A percentile compares a stretch with the other conserved stretches of the same genome.
Conservation (phyloP, 2,329 filamentous ascomycete species). For the Nectriaceae sp. region DNA sequence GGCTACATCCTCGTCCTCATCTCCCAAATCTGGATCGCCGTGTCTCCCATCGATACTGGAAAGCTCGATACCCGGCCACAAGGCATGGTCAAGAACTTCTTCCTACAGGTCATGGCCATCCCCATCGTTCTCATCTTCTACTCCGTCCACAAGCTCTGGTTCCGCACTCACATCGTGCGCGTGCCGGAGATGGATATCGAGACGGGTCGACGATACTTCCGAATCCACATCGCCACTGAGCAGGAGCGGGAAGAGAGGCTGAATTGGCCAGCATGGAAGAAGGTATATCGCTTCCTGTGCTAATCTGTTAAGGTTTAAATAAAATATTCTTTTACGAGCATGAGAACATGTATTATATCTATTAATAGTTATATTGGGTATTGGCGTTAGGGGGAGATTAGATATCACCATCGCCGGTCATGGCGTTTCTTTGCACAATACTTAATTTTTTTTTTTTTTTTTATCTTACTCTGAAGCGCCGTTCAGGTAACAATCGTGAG, state of each 20-base stretch:
- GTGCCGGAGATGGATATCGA: slow-evolving; percentile 80
- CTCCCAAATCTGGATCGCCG: slow-evolving; percentile 86
- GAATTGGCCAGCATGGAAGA: slow-evolving; percentile 77
- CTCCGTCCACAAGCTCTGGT: slow-evolving; percentile 73
- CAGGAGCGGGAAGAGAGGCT: slow-evolving; percentile 77
- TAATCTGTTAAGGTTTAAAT: slow-evolving; percentile 34
- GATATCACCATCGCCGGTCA: slow-evolving; percentile 9
- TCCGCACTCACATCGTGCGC: slow-evolving; percentile 66
- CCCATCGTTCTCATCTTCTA: slow-evolving; percentile 72
- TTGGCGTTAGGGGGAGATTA: slow-evolving; percentile 11
- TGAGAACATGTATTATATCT: slow-evolving; percentile 1
- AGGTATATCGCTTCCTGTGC: slow-evolving; percentile 71
- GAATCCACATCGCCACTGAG: slow-evolving; percentile 73
- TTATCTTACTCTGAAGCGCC: too few relatives aligned
- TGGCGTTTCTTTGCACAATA: slow-evolving; percentile 1
- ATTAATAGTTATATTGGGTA: slow-evolving; percentile 2
- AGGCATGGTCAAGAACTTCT: slow-evolving; percentile 65
- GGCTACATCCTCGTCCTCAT: slow-evolving; percentile 76
- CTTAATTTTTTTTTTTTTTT: background rate
- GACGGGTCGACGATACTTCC: slow-evolving; percentile 82
- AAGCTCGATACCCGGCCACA: slow-evolving; percentile 37
- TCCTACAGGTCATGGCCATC: slow-evolving; percentile 69
- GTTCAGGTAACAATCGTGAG: too few relatives aligned
- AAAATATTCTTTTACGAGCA: too few relatives aligned
- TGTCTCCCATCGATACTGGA: slow-evolving; percentile 67